Base-by-base conservation (phyloP, 805 yeast genomes). In the Wickerhamiella occidentalis region DNA sequence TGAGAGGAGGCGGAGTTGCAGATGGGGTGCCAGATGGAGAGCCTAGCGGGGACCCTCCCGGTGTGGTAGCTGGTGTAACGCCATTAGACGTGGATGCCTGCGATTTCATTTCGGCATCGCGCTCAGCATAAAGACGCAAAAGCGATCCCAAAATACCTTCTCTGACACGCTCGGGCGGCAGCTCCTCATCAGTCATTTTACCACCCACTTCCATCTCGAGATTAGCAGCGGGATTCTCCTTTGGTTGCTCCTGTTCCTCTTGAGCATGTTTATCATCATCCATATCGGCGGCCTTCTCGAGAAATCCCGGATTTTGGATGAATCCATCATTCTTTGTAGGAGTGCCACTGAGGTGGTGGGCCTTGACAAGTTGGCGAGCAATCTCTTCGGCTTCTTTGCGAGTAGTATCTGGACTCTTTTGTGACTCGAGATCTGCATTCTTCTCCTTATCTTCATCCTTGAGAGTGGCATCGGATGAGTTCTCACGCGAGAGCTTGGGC, bases 71-170 rank as follows among this genome's bases (percentile, higher is more conserved):
- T 2, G 51, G 51, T 1, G 51, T 42, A 37, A 28, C 18, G 26
- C 40, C 37, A 7, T 33, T 33, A 3, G 22, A 19, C 25, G 35
- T 12, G 7, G 40, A 45, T 6, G 41, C 41, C 25, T 23, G 33
- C 11, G 40, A 33, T 17, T 35, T 45, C 35, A 25, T 36, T 12
- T 36, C 38, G 29, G 58, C 59, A 12, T 61, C 58, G 19, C 54
- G 58, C 23, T 60, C 65, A 18, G 64, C 68, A 60, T 87, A 86
- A 44, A 87, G 68, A 52, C 79, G 74, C 54, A 87, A 69, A 54
- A 87, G 70, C 1, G 90, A 78, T 0, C 95, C 84, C 25, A 87
- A 71, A 15, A 87, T 90, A 64, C 96, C 96, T 22, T 87, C 87
- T 56, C 82, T 82, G 11, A 85, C 88, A 48, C 74, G 75, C 38